Evolutionary conservation across 176 grass and related monocot genomes (phyloP).

Genomic region (Carex myosuroides): DNA sequence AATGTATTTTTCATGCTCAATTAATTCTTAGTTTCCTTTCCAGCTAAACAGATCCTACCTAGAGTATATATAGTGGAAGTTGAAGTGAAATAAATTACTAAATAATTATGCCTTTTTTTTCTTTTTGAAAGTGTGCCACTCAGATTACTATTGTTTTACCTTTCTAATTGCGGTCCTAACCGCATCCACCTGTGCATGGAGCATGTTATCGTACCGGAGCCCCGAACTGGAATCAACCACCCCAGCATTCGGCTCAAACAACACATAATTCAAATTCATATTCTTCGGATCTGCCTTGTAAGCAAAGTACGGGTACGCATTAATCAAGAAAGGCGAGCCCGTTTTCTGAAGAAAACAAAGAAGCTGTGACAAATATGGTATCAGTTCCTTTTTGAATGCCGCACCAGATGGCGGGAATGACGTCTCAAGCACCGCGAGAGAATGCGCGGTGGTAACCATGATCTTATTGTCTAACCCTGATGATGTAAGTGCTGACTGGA

Average conservation of each 20-base stretch:
- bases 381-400: slow-evolving; percentile 47
- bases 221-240: slow-evolving; percentile 59
- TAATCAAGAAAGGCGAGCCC: slow-evolving; percentile 64
- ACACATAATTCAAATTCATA: slow-evolving; percentile 59
- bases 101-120: background rate
- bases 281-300: slow-evolving; percentile 64
- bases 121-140: background rate
- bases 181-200: slow-evolving; percentile 86
- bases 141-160: slow-evolving; percentile 8
- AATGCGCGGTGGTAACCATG: slow-evolving; percentile 76
- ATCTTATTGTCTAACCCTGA: slow-evolving; percentile 44
- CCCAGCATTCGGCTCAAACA: slow-evolving; percentile 47
- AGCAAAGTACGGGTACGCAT: slow-evolving; percentile 88
- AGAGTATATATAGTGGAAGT: background rate
- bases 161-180: slow-evolving; percentile 49
- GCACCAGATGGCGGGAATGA: slow-evolving; percentile 70
- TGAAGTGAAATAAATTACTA: slow-evolving; percentile 3
- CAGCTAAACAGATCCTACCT: background rate
- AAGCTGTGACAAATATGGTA: slow-evolving; percentile 47
- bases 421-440: slow-evolving; percentile 62
- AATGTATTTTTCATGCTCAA: background rate
- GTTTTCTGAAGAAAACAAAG: slow-evolving; percentile 59
- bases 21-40: background rate
- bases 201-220: slow-evolving; percentile 74
- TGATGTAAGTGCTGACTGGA: slow-evolving; percentile 42